Conservation (phyloP, 169 alveolate species). For the Blepharisma undulans region DNA sequence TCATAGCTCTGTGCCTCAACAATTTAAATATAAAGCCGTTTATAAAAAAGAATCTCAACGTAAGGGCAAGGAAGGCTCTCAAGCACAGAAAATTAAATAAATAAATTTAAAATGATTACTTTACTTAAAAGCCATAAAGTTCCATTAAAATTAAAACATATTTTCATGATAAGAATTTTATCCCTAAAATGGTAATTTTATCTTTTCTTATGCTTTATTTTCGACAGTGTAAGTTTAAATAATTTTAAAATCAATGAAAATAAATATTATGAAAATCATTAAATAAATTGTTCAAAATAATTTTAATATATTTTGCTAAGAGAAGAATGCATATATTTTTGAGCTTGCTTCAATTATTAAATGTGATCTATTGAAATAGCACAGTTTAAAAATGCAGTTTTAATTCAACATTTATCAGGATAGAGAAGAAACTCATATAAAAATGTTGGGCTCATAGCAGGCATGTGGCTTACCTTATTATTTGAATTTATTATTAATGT, state of each 20-base stretch:
- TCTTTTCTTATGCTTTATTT: background rate
- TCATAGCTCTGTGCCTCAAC: background rate
- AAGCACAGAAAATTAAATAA: background rate
- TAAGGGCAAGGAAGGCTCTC: conserved; percentile 11
- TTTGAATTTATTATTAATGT: no score
- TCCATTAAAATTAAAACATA: background rate
- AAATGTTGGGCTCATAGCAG: background rate
- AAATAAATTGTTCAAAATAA: no score
- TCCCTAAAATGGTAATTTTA: background rate
- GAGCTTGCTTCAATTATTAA: background rate
- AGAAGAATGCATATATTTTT: background rate
- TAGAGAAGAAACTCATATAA: background rate
- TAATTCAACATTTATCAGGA: background rate
- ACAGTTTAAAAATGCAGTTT: background rate
- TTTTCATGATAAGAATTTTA: background rate
- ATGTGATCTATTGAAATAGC: background rate
- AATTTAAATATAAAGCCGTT: conserved; percentile 17
- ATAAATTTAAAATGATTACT: background rate
- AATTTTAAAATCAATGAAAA: no score
- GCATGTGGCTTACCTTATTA: no score
- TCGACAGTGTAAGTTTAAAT: background rate
- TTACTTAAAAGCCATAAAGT: background rate
- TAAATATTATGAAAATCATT: background rate
- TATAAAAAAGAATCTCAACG: background rate
- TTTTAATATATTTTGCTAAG: background rate